phyloP scores from a whole-genome alignment of 1,284 basidiomycete genomes.

The Ganoderma lucidum region DNA sequence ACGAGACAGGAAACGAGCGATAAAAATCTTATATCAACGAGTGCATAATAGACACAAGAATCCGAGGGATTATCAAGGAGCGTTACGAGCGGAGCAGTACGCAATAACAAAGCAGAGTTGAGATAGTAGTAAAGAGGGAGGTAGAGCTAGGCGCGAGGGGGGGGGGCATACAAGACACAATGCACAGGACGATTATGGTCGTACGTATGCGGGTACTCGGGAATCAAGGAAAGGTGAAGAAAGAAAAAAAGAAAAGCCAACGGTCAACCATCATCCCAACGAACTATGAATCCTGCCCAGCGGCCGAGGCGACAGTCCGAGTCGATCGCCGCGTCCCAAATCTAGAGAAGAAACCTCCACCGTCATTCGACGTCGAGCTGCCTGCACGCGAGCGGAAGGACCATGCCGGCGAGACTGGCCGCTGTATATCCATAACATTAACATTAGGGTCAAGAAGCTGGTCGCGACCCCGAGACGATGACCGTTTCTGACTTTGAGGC shows the following conservation, averaged over 20 bases:
- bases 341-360: slow-evolving; percentile 70
- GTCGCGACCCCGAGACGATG: slow-evolving; percentile 38
- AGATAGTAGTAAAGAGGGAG: slow-evolving; percentile 11
- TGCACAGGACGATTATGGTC: slow-evolving; percentile 21
- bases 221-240: not conserved
- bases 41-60: slow-evolving; percentile 32
- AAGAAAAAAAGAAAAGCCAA: slow-evolving; percentile 5
- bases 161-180: slow-evolving; percentile 10
- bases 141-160: not conserved
- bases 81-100: slow-evolving; percentile 32
- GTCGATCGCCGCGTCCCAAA: slow-evolving; percentile 76
- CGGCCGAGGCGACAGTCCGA: slow-evolving; percentile 48
- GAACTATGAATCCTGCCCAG: slow-evolving; percentile 34
- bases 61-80: slow-evolving; percentile 34
- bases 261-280: slow-evolving; percentile 18
- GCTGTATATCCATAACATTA: slow-evolving; percentile 54
- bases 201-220: slow-evolving; percentile 7
- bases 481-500: slow-evolving; percentile 39
- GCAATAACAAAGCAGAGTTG: slow-evolving; percentile 29
- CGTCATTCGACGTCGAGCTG: slow-evolving; percentile 70
- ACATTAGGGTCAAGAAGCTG: slow-evolving; percentile 58
- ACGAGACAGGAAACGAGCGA: slow-evolving; percentile 18
- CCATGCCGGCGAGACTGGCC: slow-evolving; percentile 81
- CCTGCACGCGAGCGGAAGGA: slow-evolving; percentile 81
- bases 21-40: slow-evolving; percentile 17